Evolutionary conservation across 352 stramenopile genomes (phyloP).

Genomic region (Stramenopiles sp.): DNA sequence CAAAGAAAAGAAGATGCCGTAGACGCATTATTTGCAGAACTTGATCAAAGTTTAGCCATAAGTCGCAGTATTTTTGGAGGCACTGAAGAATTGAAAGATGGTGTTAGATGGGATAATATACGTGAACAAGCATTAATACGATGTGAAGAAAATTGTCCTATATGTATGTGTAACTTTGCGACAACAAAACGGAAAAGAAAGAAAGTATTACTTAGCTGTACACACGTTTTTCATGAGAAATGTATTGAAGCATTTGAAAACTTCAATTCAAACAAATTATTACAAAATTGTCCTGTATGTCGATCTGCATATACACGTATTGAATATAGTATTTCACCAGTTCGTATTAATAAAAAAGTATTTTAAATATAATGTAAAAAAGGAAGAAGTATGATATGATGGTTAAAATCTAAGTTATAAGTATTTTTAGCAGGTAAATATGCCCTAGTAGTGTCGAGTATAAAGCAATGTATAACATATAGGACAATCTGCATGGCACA

Average conservation of each 20-base stretch:
- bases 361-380: too few species aligned
- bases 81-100: not conserved
- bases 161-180: not conserved
- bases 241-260: not conserved
- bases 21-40: not conserved
- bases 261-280: not conserved
- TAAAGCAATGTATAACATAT: too few species aligned
- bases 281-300: not conserved
- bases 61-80: not conserved
- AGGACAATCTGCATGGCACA: too few species aligned
- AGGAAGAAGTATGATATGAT: too few species aligned
- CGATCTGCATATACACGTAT: not conserved
- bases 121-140: not conserved
- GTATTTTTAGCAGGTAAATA: too few species aligned
- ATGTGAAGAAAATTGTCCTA: not conserved
- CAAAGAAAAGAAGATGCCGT: not conserved
- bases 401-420: too few species aligned
- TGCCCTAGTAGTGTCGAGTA: too few species aligned
- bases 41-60: not conserved
- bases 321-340: not conserved
- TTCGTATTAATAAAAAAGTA: not conserved
- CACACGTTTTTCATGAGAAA: not conserved
- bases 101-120: not conserved
- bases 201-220: not conserved
- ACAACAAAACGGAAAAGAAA: not conserved